Evolutionary conservation across 768 basidiomycete species (phyloP).

Genomic region (Tylopilus sp.): DNA sequence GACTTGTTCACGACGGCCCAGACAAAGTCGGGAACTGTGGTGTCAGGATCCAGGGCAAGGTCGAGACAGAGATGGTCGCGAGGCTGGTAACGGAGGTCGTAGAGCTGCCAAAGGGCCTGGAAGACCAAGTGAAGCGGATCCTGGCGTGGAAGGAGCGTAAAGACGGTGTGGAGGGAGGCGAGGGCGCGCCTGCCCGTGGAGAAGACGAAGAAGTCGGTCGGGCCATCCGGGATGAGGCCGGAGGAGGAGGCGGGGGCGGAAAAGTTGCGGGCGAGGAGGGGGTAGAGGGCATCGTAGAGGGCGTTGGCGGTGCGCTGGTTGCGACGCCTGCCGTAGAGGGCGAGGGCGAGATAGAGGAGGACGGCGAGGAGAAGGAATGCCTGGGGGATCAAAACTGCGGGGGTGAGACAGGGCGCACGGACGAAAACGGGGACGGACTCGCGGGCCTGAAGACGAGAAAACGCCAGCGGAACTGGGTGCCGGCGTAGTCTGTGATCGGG

Average conservation of each 20-base stretch:
- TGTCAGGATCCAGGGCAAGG: slow-evolving; percentile 58
- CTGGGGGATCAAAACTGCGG: slow-evolving; percentile 64
- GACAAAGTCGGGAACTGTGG: slow-evolving; percentile 60
- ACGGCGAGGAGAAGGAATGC: slow-evolving; percentile 50
- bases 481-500: slow-evolving; percentile 56
- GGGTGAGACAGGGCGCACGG: neutral
- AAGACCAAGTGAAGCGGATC: slow-evolving; percentile 67
- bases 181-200: slow-evolving; percentile 83
- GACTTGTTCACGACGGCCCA: slow-evolving; percentile 84
- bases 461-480: slow-evolving; percentile 71
- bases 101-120: slow-evolving; percentile 58
- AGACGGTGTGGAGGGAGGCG: slow-evolving; percentile 73
- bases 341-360: slow-evolving; percentile 53
- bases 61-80: slow-evolving; percentile 73
- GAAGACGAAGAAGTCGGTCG: slow-evolving; percentile 79
- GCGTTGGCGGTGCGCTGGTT: slow-evolving; percentile 61
- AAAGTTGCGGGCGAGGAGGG: slow-evolving; percentile 70
- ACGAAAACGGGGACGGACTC: slow-evolving; percentile 34
- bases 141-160: slow-evolving; percentile 79
- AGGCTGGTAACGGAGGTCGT: slow-evolving; percentile 73
- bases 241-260: slow-evolving; percentile 53
- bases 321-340: slow-evolving; percentile 54
- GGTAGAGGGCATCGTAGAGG: slow-evolving; percentile 61
- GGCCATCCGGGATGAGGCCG: slow-evolving; percentile 62
- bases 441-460: slow-evolving; percentile 80